These are phyloP conservation scores for Populus davidiana DNA, from an alignment of 345 rosid species.

Conservation along the genomic window DNA sequence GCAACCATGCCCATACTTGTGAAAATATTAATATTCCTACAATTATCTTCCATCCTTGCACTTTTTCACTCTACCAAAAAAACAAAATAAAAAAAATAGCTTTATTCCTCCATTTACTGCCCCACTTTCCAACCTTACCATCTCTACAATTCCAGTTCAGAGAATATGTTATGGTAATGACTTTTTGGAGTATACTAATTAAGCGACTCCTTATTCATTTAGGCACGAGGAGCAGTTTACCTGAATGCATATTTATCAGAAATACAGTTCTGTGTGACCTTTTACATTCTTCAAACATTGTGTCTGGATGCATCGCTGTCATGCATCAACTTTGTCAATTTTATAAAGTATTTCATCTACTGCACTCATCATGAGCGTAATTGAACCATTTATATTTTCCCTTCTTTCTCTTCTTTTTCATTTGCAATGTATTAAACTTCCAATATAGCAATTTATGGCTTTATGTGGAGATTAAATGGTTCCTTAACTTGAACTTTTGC, in stretches of 20 bases:
- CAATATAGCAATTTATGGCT: not conserved
- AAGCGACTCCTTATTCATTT: not conserved
- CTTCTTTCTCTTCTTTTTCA: not conserved
- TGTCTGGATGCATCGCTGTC: not conserved
- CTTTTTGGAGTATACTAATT: not conserved
- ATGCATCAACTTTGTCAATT: not conserved
- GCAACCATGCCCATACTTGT: not conserved
- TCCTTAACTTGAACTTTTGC: not conserved
- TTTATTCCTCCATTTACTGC: not conserved
- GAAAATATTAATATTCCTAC: not conserved
- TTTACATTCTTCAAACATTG: not conserved
- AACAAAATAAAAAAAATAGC: not conserved
- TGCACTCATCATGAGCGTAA: not conserved
- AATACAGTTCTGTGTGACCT: not conserved
- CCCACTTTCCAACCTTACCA: not conserved
- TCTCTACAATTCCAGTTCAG: not conserved
- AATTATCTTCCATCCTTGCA: not conserved
- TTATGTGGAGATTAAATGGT: not conserved
- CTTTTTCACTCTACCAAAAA: not conserved
- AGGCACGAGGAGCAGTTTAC: not conserved
- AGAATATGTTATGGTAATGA: not conserved
- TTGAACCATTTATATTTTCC: not conserved
- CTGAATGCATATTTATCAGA: not conserved
- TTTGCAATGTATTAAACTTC: not conserved
- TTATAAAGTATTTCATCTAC: not conserved